Evolutionary conservation across 805 yeast species (phyloP), one percentile per base, ranked within the genome.

Genomic region (Wickerhamiella sorbophila): DNA sequence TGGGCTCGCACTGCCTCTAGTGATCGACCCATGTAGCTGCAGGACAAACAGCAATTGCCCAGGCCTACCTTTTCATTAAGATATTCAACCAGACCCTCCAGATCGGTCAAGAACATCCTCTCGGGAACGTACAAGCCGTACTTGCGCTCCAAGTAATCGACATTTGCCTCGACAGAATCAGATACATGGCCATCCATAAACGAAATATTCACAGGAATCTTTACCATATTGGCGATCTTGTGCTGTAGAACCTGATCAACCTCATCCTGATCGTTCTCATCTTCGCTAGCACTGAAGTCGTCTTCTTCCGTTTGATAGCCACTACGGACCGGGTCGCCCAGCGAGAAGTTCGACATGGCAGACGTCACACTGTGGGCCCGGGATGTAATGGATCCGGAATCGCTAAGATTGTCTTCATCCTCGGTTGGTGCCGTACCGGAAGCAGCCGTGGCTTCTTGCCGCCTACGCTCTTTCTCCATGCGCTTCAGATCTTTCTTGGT

Each of bases 121-220:
- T 91, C 96, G 1, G 98, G 98, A 5, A 91, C 70, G 47, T 79
- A 91, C 34, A 91, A 67, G 1, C 97, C 97, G 59, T 82, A 95
- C 31, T 60, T 65, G 44, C 68, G 69, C 54, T 73, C 76, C 94
- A 91, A 80, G 59, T 91, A 95, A 22, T 66, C 68, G 24, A 80
- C 69, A 47, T 78, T 78, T 29, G 64, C 67, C 50, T 77, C 82
- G 15, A 75, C 55, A 22, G 72, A 74, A 12, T 56, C 62, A 46
- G 74, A 70, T 40, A 71, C 65, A 22, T 61, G 52, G 22, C 77
- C 79, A 60, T 54, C 60, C 45, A 65, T 62, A 26, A 65, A 56
- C 38, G 65, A 62, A 9, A 57, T 56, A 19, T 54, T 60, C 16
- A 63, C 48, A 16, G 65, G 60, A 36, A 64, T 53, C 38, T 51